Percentiles rank a stretch among this genome's conserved stretches.
Conservation (phyloP, 352 stramenopile species). For the Thalassiosira hispida region DNA sequence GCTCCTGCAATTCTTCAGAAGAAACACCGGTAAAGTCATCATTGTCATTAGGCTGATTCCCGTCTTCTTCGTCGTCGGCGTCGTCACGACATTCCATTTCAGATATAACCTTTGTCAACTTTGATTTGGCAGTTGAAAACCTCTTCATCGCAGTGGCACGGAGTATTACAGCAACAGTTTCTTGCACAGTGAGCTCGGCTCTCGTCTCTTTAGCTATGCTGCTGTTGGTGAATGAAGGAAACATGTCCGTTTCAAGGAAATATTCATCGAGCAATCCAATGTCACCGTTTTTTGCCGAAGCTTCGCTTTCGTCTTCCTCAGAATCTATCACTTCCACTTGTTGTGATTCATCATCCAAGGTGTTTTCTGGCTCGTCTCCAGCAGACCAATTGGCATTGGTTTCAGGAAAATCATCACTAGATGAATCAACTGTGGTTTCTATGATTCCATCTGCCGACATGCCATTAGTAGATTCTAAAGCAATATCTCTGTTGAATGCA, state of each 20-base stretch:
- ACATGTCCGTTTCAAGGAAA: conserved; percentile 55
- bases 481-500: conserved; percentile 39
- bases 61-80: background rate
- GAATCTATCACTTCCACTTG: background rate
- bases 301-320: background rate
- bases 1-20: conserved; percentile 37
- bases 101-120: conserved; percentile 38
- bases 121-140: conserved; percentile 42
- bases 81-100: conserved; percentile 38
- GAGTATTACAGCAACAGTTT: conserved; percentile 57
- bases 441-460: background rate
- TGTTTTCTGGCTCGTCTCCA: background rate
- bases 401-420: background rate
- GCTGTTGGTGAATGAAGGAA: conserved; percentile 43
- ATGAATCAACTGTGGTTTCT: conserved; percentile 1
- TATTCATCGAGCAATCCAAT: conserved; percentile 47
- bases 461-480: background rate
- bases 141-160: conserved; percentile 49
- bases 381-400: background rate
- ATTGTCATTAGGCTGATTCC: background rate
- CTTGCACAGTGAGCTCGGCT: conserved; percentile 62
- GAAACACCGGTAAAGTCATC: conserved; percentile 19
- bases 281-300: background rate
- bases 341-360: conserved; percentile 16
- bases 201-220: conserved; percentile 43